phyloP scores from a whole-genome alignment of 2,329 filamentous ascomycete species.

The Diaporthe vaccinii region DNA sequence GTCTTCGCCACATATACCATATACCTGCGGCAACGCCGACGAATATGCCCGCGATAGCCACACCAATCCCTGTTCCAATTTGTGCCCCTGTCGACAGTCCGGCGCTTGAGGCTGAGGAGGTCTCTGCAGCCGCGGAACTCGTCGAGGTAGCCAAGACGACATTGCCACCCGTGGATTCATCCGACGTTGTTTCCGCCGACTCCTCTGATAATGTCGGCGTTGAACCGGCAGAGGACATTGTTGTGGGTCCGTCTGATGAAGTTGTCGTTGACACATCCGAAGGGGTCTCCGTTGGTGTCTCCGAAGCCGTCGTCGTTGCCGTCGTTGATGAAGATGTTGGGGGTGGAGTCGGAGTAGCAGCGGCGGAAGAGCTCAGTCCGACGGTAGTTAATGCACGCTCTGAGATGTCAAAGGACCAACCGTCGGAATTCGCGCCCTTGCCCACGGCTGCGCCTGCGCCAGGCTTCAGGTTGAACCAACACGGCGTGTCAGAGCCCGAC shows the following conservation, averaged over 20 bases:
- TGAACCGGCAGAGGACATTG: not conserved
- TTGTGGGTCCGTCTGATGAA: not conserved
- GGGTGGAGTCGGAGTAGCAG: not conserved
- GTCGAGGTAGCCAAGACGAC: not conserved
- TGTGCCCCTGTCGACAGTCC: conserved; percentile 23
- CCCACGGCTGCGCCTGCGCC: not conserved
- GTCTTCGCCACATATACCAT: not conserved
- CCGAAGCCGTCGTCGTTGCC: not conserved
- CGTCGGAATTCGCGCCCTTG: conserved; percentile 21
- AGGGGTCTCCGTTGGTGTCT: not conserved
- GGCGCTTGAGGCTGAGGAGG: not conserved
- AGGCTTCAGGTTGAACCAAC: conserved; percentile 36
- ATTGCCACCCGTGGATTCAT: not conserved
- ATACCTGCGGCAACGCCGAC: conserved; percentile 1
- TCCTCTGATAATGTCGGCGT: not conserved
- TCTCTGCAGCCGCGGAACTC: not conserved
- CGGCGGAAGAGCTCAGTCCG: conserved; percentile 1
- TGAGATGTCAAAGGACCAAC: conserved; percentile 28
- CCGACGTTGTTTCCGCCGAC: not conserved
- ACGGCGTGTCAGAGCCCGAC: conserved; percentile 33
- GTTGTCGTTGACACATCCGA: not conserved
- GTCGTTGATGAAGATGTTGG: not conserved
- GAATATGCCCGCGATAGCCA: not conserved
- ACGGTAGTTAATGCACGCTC: conserved; percentile 24
- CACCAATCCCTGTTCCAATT: conserved; percentile 18